Conservation (phyloP, 169 alveolate genomes). For the Toxoplasma gondii region DNA sequence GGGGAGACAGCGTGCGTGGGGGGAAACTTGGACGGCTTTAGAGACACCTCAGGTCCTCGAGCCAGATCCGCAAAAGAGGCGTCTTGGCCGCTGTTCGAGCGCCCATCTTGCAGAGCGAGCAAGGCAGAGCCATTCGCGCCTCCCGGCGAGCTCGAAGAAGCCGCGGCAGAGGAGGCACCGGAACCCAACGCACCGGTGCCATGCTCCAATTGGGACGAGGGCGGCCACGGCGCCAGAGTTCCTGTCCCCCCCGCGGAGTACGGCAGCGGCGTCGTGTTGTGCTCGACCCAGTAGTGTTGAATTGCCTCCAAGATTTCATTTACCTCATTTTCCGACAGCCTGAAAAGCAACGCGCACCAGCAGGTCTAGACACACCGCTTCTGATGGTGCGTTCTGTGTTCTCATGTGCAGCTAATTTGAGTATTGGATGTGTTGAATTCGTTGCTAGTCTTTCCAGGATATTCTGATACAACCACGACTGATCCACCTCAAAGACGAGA, state of each 20-base stretch:
- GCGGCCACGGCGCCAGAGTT: not conserved
- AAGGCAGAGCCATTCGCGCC: not conserved
- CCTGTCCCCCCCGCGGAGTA: not conserved
- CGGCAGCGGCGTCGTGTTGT: not conserved
- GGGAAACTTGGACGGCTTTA: not conserved
- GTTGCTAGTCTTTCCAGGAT: too few relatives aligned
- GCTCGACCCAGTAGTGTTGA: not conserved
- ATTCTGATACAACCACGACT: too few relatives aligned
- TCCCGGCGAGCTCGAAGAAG: not conserved
- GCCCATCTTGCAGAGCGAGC: not conserved
- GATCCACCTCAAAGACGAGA: too few relatives aligned
- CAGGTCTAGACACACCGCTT: too few relatives aligned
- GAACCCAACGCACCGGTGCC: not conserved
- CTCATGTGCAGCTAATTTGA: too few relatives aligned
- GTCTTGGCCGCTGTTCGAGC: not conserved
- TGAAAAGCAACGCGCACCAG: not conserved
- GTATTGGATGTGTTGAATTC: too few relatives aligned
- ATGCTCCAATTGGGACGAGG: not conserved
- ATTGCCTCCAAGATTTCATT: not conserved
- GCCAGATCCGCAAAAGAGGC: not conserved
- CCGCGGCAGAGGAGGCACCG: not conserved
- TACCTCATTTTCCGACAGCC: not conserved
- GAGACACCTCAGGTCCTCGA: not conserved
- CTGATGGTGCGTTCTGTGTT: too few relatives aligned
- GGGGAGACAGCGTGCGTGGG: not conserved